A percentile compares a stretch with the other conserved stretches of the same genome.
Conservation (phyloP, 108 stramenopile species). For the Skeletonema costatum region DNA sequence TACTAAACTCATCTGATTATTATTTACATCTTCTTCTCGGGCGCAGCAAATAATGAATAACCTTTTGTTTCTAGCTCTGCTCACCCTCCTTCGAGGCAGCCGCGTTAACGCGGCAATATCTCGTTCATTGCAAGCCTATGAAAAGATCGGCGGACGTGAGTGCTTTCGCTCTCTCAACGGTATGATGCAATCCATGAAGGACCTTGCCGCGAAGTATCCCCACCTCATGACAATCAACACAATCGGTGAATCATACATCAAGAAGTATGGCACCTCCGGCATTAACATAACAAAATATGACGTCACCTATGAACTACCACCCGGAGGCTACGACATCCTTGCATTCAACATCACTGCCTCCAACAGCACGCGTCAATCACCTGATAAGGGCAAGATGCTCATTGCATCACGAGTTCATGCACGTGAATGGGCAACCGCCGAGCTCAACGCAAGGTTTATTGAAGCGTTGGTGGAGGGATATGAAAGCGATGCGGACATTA, state of each 20-base stretch:
- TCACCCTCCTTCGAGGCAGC: not conserved
- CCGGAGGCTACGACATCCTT: not conserved
- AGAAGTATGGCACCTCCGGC: slow-evolving; percentile 46
- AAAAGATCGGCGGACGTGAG: not conserved
- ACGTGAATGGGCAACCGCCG: slow-evolving; percentile 59
- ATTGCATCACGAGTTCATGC: slow-evolving; percentile 50
- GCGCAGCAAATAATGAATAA: not conserved
- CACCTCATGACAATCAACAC: not conserved
- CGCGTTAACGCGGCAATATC: not conserved
- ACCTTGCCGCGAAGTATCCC: not conserved
- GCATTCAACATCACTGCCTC: slow-evolving; percentile 38
- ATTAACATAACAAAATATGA: slow-evolving; percentile 13
- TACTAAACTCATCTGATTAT: too few relatives aligned
- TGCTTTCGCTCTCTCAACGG: slow-evolving; percentile 38
- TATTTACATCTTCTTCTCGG: too few relatives aligned
- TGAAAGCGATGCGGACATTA: slow-evolving; percentile 45
- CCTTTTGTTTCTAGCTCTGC: not conserved
- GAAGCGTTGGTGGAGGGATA: slow-evolving; percentile 27
- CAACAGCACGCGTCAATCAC: not conserved
- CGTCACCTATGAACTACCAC: not conserved
- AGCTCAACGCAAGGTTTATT: slow-evolving; percentile 42
- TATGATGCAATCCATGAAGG: slow-evolving; percentile 24
- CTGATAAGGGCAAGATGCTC: slow-evolving; percentile 27
- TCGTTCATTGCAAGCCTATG: not conserved
- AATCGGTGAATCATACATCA: not conserved